Conservation (phyloP, 768 basidiomycete genomes). For the Jaapia argillacea region DNA sequence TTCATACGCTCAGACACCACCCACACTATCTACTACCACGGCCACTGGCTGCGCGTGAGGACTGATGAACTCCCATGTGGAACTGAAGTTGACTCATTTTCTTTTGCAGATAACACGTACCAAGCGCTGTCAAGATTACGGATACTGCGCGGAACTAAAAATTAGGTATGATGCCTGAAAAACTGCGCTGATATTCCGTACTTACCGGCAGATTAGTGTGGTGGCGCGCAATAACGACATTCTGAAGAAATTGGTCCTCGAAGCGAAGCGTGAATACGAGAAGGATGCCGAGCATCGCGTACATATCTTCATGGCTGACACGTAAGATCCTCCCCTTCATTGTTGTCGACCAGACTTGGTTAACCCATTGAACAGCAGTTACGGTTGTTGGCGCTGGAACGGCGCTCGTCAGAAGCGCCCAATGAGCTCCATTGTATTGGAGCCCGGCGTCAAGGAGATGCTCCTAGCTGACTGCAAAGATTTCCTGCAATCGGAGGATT, state of each 20-base stretch:
- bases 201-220: slow-evolving; percentile 56
- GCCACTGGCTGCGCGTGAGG: slow-evolving; percentile 77
- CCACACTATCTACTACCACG: slow-evolving; percentile 84
- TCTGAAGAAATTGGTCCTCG: slow-evolving; percentile 76
- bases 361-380: slow-evolving; percentile 38
- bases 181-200: slow-evolving; percentile 12
- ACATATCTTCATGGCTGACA: slow-evolving; percentile 83
- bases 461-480: slow-evolving; percentile 80
- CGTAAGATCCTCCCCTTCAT: slow-evolving; percentile 64
- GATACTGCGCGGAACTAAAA: slow-evolving; percentile 64
- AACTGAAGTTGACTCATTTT: slow-evolving; percentile 9
- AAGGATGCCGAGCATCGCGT: slow-evolving; percentile 88
- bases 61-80: not conserved
- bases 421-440: slow-evolving; percentile 87
- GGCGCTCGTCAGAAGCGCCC: slow-evolving; percentile 83
- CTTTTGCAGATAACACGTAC: slow-evolving; percentile 62
- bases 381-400: slow-evolving; percentile 81
- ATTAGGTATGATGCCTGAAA: slow-evolving; percentile 60
- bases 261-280: slow-evolving; percentile 83
- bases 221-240: slow-evolving; percentile 85
- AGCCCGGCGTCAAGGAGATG: slow-evolving; percentile 88
- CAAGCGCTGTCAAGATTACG: slow-evolving; percentile 67
- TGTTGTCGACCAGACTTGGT: no score
- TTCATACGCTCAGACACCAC: slow-evolving; percentile 79
- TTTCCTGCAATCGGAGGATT: slow-evolving; percentile 76